Evolutionary conservation across 2,329 filamentous ascomycete species (phyloP), one percentile per base, ranked within the genome.

Genomic region (Colletotrichum spaethianum): DNA sequence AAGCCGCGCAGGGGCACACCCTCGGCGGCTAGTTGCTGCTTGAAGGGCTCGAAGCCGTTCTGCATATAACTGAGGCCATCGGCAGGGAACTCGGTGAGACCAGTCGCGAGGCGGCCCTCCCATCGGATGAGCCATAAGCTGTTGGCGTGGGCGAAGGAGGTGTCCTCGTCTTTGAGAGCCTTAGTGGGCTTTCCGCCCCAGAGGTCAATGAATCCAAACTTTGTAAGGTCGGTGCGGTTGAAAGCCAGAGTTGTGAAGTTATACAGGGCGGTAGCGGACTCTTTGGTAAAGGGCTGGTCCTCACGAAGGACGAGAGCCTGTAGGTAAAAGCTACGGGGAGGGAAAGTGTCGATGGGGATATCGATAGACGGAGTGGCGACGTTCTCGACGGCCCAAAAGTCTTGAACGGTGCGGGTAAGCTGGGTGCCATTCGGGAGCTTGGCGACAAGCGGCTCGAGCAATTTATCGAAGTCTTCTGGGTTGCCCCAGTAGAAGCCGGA

Each of bases 11-110:
- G 73, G 1, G 73, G 66, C 36, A 56, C 52, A 44, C 70, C 70
- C 48, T 63, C 70, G 16, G 31, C 40, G 2, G 16, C 48, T 28
- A 74, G 36, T 57, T 72, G 63, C 38, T 64, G n/a, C 38, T 52
- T 57, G 63, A 73, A 71, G 42, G 73, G 73, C 57, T 76, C 75
- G 8, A 65, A 14, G n/a, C 90, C 78, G 74, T 88, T 82, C 44
- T 85, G 83, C 36, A 82, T 82, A 75, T 87, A 87, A 3, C 79
- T 80, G 1, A 84, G 82, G 57, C 84, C 83, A 76, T 86, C 85
- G 63, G 85, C 79, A 23, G 86, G 85, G 76, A 88, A 87, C 73
- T 83, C 82, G 73, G 87, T 81, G 73, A 86, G 85, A 71, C 84
- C 87, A 52, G 59, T 36, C 23, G 73, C 63, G 46, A 63, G 59